phyloP scores from a whole-genome alignment of 352 stramenopile genomes.

The Phytophthora constricta region DNA sequence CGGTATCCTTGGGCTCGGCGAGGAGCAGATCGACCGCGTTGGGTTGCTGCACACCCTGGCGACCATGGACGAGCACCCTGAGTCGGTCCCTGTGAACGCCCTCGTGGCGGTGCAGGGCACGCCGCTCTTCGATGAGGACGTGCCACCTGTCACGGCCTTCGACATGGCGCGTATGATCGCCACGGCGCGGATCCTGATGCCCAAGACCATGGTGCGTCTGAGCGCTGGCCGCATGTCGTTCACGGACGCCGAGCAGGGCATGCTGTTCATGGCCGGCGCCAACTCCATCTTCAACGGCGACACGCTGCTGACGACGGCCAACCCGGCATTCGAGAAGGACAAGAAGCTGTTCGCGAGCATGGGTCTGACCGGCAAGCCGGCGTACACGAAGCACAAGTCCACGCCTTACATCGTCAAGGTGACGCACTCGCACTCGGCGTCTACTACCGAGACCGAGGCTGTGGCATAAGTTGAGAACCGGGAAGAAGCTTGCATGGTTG shows the following conservation, averaged over 20 bases:
- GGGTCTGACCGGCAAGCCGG: slow-evolving; percentile 95
- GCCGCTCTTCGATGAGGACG: slow-evolving; percentile 92
- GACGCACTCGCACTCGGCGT: slow-evolving; percentile 74
- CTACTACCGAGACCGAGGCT: slow-evolving; percentile 34
- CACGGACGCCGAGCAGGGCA: slow-evolving; percentile 94
- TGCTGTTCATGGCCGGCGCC: slow-evolving; percentile 97
- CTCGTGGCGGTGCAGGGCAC: slow-evolving; percentile 96
- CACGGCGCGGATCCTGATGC: slow-evolving; percentile 97
- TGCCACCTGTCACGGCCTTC: slow-evolving; percentile 91
- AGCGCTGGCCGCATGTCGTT: slow-evolving; percentile 97
- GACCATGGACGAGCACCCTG: slow-evolving; percentile 96
- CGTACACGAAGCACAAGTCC: slow-evolving; percentile 90
- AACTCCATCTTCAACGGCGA: slow-evolving; percentile 99
- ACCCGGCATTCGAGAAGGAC: slow-evolving; percentile 97
- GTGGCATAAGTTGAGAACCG: slow-evolving; percentile 38
- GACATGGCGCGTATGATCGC: slow-evolving; percentile 99
- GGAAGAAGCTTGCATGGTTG: slow-evolving; percentile 7
- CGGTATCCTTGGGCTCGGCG: slow-evolving; percentile 96
- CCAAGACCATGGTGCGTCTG: slow-evolving; percentile 97
- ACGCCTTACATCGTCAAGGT: slow-evolving; percentile 88
- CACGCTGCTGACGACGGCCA: slow-evolving; percentile 96
- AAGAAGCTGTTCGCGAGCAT: slow-evolving; percentile 94
- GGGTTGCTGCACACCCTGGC: slow-evolving; percentile 96
- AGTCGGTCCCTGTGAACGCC: slow-evolving; percentile 97
- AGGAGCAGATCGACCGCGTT: slow-evolving; percentile 95